phyloP scores from a whole-genome alignment of 2,329 filamentous ascomycete species.

The Ramichloridium luteum region DNA sequence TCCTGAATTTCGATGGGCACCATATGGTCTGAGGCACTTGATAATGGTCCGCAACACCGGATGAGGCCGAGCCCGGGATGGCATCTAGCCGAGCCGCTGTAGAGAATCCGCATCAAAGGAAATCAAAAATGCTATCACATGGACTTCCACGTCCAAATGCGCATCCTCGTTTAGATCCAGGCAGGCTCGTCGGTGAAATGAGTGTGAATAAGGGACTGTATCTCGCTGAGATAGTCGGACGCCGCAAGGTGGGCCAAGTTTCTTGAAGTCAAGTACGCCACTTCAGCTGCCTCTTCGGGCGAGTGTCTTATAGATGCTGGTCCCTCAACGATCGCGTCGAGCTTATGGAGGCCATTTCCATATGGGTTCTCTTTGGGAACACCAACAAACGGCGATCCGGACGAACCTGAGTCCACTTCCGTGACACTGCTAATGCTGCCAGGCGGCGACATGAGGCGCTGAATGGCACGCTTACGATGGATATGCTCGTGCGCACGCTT shows the following conservation, averaged over 20 bases:
- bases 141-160: too few species aligned
- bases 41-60: too few species aligned
- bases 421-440: slow-evolving; percentile 38
- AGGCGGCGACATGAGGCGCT: slow-evolving; percentile 29
- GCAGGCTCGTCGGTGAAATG: slow-evolving; percentile 18
- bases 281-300: slow-evolving; percentile 56
- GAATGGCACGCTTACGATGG: slow-evolving; percentile 53
- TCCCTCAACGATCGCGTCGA: slow-evolving; percentile 87
- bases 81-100: too few species aligned
- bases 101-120: too few species aligned
- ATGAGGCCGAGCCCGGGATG: too few species aligned
- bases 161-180: slow-evolving; percentile 15
- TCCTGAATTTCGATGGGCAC: too few species aligned
- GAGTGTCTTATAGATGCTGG: slow-evolving; percentile 37
- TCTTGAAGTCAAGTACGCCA: slow-evolving; percentile 51
- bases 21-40: too few species aligned
- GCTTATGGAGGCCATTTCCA: slow-evolving; percentile 77
- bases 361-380: slow-evolving; percentile 53
- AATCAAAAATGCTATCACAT: too few species aligned
- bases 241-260: slow-evolving; percentile 64
- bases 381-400: slow-evolving; percentile 25
- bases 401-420: slow-evolving; percentile 29
- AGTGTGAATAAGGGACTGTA: slow-evolving; percentile 51
- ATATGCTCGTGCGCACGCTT: slow-evolving; percentile 73
- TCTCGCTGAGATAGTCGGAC: slow-evolving; percentile 73